Evolutionary conservation across 345 rosid genomes (phyloP).

Genomic region (Populus simonii): DNA sequence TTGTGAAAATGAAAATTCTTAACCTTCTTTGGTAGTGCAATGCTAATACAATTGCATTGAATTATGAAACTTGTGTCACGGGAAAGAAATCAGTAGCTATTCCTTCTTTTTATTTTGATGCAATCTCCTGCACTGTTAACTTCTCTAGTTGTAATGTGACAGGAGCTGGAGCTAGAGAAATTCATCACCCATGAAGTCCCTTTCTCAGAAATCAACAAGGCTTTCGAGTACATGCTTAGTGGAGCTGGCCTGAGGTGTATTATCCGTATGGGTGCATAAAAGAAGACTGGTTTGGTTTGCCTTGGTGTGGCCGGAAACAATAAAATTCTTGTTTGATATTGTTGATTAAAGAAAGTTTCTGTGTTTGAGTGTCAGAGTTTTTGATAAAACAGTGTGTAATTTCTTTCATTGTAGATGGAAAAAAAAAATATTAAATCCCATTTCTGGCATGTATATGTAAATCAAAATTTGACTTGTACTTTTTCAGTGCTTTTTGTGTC

Average conservation of each 20-base stretch:
- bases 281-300: not conserved
- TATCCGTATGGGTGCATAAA: slow-evolving; percentile 36
- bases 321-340: not conserved
- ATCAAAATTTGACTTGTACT: too few relatives aligned
- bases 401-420: not conserved
- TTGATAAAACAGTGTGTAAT: not conserved
- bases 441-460: too few relatives aligned
- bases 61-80: not conserved
- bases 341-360: not conserved
- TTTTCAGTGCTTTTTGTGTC: too few relatives aligned
- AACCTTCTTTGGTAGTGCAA: not conserved
- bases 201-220: too few relatives aligned
- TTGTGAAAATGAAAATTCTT: not conserved
- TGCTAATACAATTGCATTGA: not conserved
- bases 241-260: slow-evolving; percentile 46
- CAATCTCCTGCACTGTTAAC: too few relatives aligned
- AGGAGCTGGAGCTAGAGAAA: too few relatives aligned
- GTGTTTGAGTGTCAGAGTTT: too few relatives aligned
- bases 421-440: too few relatives aligned
- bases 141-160: not conserved
- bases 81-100: not conserved
- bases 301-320: not conserved
- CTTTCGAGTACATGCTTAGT: too few relatives aligned
- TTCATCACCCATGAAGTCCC: too few relatives aligned
- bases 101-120: not conserved